Percentiles rank a stretch among this genome's conserved stretches.
These are phyloP conservation scores for Suhomyces panamericanus DNA, from an alignment of 1,139 yeast genomes.

Conservation along the genomic window DNA sequence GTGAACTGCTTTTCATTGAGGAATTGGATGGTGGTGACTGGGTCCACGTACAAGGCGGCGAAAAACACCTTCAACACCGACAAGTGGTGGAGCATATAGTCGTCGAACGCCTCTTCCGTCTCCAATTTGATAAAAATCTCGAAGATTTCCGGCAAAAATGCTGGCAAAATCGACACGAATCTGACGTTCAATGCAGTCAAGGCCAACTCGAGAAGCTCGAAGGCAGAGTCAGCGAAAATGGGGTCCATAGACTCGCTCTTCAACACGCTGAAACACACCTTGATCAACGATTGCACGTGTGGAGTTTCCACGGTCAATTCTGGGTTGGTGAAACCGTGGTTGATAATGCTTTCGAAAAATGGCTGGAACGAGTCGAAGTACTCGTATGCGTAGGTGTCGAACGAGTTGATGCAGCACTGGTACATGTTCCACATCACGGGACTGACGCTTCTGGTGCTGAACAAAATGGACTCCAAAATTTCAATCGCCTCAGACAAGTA, in stretches of 20 bases:
- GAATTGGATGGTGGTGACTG: constrained; percentile 38
- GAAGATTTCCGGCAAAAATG: constrained; percentile 40
- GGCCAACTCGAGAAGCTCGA: constrained; percentile 43
- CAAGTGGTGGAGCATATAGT: constrained; percentile 48
- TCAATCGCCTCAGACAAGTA: constrained; percentile 52
- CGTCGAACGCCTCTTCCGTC: constrained; percentile 45
- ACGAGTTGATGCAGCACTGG: constrained; percentile 44
- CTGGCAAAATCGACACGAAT: constrained; percentile 34
- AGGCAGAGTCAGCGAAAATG: constrained; percentile 42
- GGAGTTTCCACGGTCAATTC: constrained; percentile 38
- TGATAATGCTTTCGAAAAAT: constrained; percentile 50
- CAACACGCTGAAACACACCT: constrained; percentile 39
- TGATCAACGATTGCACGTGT: constrained; percentile 40
- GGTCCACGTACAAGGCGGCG: constrained; percentile 42
- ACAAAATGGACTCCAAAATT: constrained; percentile 49
- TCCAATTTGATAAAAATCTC: constrained; percentile 38
- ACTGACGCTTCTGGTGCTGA: constrained; percentile 41
- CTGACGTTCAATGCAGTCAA: constrained; percentile 39
- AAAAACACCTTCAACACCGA: constrained; percentile 48
- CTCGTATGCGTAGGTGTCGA: constrained; percentile 55
- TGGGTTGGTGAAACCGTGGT: constrained; percentile 43
- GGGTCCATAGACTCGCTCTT: constrained; percentile 42
- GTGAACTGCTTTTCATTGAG: constrained; percentile 40
- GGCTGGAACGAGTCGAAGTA: constrained; percentile 52
- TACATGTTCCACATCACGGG: constrained; percentile 52